A percentile compares a stretch with the other conserved stretches of the same genome.
These are phyloP conservation scores for Cerioporus squamosus DNA, from an alignment of 1,284 basidiomycete species.

Conservation along the genomic window DNA sequence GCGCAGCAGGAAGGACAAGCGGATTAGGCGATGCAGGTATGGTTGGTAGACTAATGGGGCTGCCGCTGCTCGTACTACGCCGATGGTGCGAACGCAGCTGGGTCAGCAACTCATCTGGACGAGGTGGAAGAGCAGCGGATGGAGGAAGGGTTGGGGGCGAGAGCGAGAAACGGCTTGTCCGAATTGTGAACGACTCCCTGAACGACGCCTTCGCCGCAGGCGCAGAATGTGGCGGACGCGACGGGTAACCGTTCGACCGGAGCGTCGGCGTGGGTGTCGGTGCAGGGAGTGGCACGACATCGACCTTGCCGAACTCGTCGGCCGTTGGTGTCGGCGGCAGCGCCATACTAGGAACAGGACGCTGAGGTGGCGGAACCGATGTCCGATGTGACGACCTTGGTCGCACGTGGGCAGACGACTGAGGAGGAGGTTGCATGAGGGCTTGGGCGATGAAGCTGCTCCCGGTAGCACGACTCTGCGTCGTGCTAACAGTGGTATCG, in stretches of 20 bases:
- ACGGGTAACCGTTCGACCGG: conserved; percentile 16
- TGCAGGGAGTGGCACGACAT: conserved; percentile 27
- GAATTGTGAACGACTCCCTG: conserved; percentile 55
- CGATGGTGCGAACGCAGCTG: conserved; percentile 32
- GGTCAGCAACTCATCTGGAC: conserved; percentile 54
- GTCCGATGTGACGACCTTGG: conserved; percentile 48
- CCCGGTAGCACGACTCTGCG: conserved; percentile 35
- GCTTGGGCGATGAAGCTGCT: conserved; percentile 26
- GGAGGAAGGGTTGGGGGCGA: conserved; percentile 68
- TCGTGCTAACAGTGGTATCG: conserved; percentile 49
- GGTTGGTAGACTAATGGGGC: conserved; percentile 38
- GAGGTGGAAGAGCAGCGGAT: conserved; percentile 55
- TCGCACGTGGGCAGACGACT: conserved; percentile 14
- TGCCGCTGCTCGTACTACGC: conserved; percentile 44
- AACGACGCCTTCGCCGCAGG: conserved; percentile 46
- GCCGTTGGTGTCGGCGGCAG: conserved; percentile 64
- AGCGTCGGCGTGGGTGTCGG: conserved; percentile 32
- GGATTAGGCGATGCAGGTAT: conserved; percentile 50
- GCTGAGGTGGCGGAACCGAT: conserved; percentile 69
- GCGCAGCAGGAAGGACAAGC: conserved; percentile 44
- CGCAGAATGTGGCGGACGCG: conserved; percentile 27
- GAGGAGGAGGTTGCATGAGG: conserved; percentile 11
- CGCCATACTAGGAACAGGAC: conserved; percentile 69
- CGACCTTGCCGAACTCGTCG: conserved; percentile 20
- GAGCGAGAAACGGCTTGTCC: conserved; percentile 61